phyloP scores from a whole-genome alignment of 129 eudicot genomes.

The Escallonia herrerae region DNA sequence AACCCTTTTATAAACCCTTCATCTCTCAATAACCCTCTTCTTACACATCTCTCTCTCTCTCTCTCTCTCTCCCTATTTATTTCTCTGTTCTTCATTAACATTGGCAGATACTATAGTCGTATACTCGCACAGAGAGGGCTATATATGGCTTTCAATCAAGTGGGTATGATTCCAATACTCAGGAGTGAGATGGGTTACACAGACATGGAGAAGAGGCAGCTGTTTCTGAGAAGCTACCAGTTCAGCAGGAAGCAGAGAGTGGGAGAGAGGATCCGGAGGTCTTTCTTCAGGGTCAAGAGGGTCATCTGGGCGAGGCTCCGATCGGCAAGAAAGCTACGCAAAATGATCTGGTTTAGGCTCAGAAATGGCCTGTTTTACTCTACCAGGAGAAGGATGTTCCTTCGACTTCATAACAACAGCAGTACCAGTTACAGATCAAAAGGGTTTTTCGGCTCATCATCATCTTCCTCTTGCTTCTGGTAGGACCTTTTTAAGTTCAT shows the following conservation, averaged over 20 bases:
- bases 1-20: not conserved
- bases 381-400: conserved; percentile 33
- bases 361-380: conserved; percentile 46
- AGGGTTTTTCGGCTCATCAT: not conserved
- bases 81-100: conserved; percentile 8
- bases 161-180: conserved; percentile 11
- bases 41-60: not conserved
- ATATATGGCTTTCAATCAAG: conserved; percentile 18
- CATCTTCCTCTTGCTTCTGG: conserved; percentile 43
- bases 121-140: not conserved
- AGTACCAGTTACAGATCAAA: conserved; percentile 3
- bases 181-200: conserved; percentile 34
- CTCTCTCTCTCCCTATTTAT: conserved; percentile 2
- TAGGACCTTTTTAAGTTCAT: conserved; percentile 15
- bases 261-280: conserved; percentile 42
- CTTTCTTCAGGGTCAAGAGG: conserved; percentile 60
- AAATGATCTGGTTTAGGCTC: conserved; percentile 51
- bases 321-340: conserved; percentile 47
- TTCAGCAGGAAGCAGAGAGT: conserved; percentile 64
- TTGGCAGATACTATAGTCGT: too few relatives aligned
- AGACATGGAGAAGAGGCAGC: conserved; percentile 69
- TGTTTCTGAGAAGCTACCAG: conserved; percentile 78
- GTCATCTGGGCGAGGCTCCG: conserved; percentile 47
- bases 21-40: not conserved
- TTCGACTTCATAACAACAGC: conserved; percentile 20